Percentiles rank a stretch among this genome's conserved stretches.
Conservation (phyloP, 257 asterid species). For the Salvia miltiorrhiza region DNA sequence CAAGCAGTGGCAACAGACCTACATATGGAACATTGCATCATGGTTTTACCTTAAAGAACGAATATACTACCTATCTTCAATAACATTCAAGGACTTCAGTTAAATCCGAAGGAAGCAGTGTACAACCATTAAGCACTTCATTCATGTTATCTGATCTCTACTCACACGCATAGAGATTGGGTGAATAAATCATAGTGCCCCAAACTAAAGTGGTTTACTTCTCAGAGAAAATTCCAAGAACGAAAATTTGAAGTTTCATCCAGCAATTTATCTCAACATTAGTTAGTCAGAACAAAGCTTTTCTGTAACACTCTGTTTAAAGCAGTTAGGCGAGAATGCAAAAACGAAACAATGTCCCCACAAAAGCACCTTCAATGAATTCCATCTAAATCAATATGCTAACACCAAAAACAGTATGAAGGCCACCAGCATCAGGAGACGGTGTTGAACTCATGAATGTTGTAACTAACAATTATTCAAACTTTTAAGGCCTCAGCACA, state of each 20-base stretch:
- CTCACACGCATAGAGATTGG: not conserved
- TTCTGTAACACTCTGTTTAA: not conserved
- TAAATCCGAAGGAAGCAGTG: not conserved
- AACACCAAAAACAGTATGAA: not conserved
- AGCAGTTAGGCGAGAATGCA: not conserved
- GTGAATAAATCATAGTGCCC: not conserved
- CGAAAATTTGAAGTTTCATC: not conserved
- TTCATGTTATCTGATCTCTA: not conserved
- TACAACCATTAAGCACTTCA: not conserved
- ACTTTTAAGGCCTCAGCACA: not conserved
- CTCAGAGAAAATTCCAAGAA: not conserved
- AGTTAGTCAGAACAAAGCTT: not conserved
- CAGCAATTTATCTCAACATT: not conserved
- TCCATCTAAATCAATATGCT: slow-evolving; percentile 4
- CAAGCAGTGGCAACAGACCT: not conserved
- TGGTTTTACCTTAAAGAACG: not conserved
- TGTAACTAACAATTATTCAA: not conserved
- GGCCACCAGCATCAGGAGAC: not conserved
- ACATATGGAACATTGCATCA: not conserved
- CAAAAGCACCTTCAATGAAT: not conserved
- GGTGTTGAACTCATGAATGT: not conserved
- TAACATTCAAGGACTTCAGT: not conserved
- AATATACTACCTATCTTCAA: not conserved
- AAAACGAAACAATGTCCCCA: not conserved
- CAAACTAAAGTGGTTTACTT: not conserved